Percentiles rank a stretch among this genome's conserved stretches.
Conservation (phyloP, 2,329 filamentous ascomycete genomes). For the Aspergillus pseudoviridinutans region DNA sequence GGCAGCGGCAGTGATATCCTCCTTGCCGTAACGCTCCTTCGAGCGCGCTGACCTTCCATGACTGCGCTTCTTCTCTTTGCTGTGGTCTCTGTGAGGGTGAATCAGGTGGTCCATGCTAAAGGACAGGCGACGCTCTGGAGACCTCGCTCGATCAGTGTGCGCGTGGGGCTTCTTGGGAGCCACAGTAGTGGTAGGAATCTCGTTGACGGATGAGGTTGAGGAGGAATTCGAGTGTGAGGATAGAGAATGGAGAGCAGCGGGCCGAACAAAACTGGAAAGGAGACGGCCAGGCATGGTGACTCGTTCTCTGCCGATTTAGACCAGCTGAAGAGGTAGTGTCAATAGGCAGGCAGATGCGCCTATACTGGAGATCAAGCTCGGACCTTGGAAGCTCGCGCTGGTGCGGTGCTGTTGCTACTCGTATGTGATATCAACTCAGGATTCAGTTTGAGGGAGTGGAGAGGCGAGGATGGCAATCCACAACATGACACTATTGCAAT, state of each 20-base stretch:
- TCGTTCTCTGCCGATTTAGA: not conserved
- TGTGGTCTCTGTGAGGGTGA: slow-evolving; percentile 38
- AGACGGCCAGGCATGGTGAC: slow-evolving; percentile 39
- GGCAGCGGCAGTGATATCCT: slow-evolving; percentile 34
- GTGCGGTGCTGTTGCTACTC: not conserved
- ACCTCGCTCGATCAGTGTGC: slow-evolving; percentile 28
- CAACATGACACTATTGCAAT: slow-evolving; percentile 16
- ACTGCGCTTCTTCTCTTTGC: slow-evolving; percentile 40
- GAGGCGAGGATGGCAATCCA: slow-evolving; percentile 13
- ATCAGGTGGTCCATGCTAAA: slow-evolving; percentile 43
- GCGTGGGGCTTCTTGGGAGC: slow-evolving; percentile 25
- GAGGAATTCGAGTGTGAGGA: slow-evolving; percentile 32
- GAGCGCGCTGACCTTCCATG: slow-evolving; percentile 33
- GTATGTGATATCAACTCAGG: slow-evolving; percentile 12
- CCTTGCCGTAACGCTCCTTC: slow-evolving; percentile 32
- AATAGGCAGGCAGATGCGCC: not conserved
- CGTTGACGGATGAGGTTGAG: slow-evolving; percentile 37
- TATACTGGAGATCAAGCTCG: not conserved
- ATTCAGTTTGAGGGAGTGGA: slow-evolving; percentile 22
- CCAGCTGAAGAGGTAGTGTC: not conserved
- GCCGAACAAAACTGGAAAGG: slow-evolving; percentile 37
- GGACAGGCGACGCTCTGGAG: slow-evolving; percentile 39
- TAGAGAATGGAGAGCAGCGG: slow-evolving; percentile 26
- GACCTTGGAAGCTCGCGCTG: not conserved
- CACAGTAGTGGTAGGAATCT: slow-evolving; percentile 21